A percentile compares a stretch with the other conserved stretches of the same genome.
phyloP scores from a whole-genome alignment of 768 basidiomycete genomes.

The Chlorophyllum brunneum region DNA sequence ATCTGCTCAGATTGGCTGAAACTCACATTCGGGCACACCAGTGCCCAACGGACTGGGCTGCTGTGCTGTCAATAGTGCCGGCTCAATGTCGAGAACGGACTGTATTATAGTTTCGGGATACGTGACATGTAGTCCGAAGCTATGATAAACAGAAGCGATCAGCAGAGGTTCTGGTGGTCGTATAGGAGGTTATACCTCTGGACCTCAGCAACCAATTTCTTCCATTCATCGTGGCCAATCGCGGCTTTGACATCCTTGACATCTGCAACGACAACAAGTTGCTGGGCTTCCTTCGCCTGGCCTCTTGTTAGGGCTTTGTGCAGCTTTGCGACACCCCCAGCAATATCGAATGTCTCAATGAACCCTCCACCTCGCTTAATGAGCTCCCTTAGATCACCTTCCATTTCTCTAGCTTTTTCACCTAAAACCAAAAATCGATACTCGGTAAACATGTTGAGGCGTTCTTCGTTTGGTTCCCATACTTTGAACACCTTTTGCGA shows the following conservation, averaged over 20 bases:
- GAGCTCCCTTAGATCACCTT: constrained; percentile 47
- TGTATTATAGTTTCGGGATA: constrained; percentile 46
- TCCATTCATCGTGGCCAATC: constrained; percentile 54
- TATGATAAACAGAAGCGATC: constrained; percentile 15
- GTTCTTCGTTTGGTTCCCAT: constrained; percentile 69
- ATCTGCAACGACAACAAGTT: constrained; percentile 52
- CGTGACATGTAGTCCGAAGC: constrained; percentile 40
- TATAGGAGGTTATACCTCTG: constrained; percentile 35
- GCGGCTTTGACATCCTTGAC: constrained; percentile 40
- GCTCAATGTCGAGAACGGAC: constrained; percentile 39
- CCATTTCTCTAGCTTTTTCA: constrained; percentile 48
- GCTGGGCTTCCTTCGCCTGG: constrained; percentile 45
- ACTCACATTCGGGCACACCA: constrained; percentile 11
- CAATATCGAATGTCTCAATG: constrained; percentile 60
- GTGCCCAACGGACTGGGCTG: constrained; percentile 14
- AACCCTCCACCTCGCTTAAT: constrained; percentile 54
- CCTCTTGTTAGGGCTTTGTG: constrained; percentile 49
- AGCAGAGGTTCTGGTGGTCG: neutral
- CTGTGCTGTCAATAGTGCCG: constrained; percentile 23
- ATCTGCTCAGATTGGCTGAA: neutral
- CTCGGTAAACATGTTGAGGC: constrained; percentile 47
- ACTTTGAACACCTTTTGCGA: constrained; percentile 46
- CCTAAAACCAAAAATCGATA: constrained; percentile 60
- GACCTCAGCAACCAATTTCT: constrained; percentile 46
- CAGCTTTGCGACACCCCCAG: constrained; percentile 44